phyloP scores from a whole-genome alignment of 371 early-diverging fungal genomes.

The Haplosporangium sp. region DNA sequence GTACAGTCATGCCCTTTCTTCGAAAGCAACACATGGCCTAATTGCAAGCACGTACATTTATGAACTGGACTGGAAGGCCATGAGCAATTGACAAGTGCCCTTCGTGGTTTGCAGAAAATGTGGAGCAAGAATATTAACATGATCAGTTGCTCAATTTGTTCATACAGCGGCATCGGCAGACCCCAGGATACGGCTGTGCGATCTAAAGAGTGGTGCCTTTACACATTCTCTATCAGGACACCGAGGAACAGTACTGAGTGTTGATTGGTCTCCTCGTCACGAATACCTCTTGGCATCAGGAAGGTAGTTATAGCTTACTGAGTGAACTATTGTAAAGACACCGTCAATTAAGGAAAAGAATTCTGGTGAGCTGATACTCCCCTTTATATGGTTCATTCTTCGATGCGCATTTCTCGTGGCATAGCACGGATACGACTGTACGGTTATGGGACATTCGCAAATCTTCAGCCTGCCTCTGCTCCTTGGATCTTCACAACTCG shows the following conservation, averaged over 20 bases:
- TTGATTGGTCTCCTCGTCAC: conserved; percentile 86
- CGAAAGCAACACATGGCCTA: conserved; percentile 79
- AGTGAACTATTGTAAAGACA: neutral
- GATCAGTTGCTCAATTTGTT: neutral
- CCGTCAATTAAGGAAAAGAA: neutral
- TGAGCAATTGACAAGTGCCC: no score
- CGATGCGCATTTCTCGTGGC: neutral
- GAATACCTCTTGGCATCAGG: conserved; percentile 86
- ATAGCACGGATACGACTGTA: conserved; percentile 71
- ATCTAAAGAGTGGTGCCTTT: conserved; percentile 79
- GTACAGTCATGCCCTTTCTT: conserved; percentile 77
- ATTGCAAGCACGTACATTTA: conserved; percentile 75
- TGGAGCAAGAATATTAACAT: neutral
- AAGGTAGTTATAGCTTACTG: conserved; percentile 60
- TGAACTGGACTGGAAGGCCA: no score
- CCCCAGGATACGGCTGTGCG: conserved; percentile 81
- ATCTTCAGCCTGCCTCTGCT: conserved; percentile 67
- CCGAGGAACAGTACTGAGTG: conserved; percentile 70
- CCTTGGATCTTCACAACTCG: conserved; percentile 71
- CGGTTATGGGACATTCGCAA: conserved; percentile 88
- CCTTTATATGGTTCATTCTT: neutral
- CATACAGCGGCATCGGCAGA: conserved; percentile 69
- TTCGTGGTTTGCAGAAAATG: no score
- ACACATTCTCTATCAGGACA: conserved; percentile 84
- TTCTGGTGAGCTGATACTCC: neutral